phyloP scores from a whole-genome alignment of 176 grass and related monocot genomes.

The Aegilops umbellulata region DNA sequence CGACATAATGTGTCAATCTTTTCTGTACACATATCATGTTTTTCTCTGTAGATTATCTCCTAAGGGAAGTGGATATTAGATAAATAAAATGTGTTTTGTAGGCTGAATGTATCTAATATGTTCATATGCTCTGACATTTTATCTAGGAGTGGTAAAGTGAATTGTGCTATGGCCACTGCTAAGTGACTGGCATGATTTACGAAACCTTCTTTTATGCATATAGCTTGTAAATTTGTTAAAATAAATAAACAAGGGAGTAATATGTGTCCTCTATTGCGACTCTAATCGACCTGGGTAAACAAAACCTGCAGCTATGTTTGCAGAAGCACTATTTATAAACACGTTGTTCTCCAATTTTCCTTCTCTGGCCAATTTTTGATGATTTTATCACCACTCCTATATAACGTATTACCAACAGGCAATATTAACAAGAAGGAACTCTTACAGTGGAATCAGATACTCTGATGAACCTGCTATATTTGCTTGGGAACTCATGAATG shows the following conservation, averaged over 20 bases:
- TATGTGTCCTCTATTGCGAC: background rate
- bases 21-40: background rate
- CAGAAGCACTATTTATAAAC: background rate
- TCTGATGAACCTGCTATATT: slow-evolving; percentile 93
- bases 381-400: background rate
- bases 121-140: background rate
- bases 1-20: background rate
- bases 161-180: background rate
- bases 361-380: background rate
- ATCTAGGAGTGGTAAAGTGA: background rate
- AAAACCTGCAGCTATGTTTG: background rate
- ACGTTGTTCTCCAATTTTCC: background rate
- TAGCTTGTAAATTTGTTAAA: background rate
- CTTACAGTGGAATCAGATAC: slow-evolving; percentile 86
- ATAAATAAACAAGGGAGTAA: background rate
- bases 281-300: background rate
- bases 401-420: slow-evolving; percentile 39
- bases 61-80: background rate
- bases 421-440: slow-evolving; percentile 81
- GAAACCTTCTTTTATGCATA: background rate
- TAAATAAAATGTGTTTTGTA: slow-evolving; percentile 19
- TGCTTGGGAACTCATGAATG: slow-evolving; percentile 98
- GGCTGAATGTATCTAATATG: background rate
- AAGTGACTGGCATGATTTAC: background rate
- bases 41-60: background rate